Conservation (phyloP, 1,284 basidiomycete genomes). For the Ceratobasidium sp. region DNA sequence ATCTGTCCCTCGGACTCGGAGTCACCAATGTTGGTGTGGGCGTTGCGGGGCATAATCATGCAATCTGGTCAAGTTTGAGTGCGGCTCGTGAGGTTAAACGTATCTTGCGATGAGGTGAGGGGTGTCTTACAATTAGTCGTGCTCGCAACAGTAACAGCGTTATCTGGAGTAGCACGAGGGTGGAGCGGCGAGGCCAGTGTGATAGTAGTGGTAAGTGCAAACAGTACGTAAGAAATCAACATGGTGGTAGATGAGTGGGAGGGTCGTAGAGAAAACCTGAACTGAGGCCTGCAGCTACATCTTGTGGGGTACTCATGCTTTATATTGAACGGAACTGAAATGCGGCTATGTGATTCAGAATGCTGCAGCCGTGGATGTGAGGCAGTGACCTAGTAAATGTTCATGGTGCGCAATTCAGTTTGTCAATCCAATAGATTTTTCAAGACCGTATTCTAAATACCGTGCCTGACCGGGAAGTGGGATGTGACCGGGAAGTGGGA, state of each 20-base stretch:
- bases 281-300: not conserved
- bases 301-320: not conserved
- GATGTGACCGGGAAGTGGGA: too few relatives aligned
- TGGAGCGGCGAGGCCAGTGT: slow-evolving; percentile 20
- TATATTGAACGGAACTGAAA: slow-evolving; percentile 1
- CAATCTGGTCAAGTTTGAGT: not conserved
- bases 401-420: not conserved
- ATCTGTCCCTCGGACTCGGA: slow-evolving; percentile 48
- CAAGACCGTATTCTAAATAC: not conserved
- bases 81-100: not conserved
- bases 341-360: slow-evolving; percentile 7
- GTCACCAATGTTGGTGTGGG: slow-evolving; percentile 49
- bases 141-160: slow-evolving; percentile 11
- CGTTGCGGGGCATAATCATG: slow-evolving; percentile 45
- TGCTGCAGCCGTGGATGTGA: not conserved
- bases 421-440: not conserved
- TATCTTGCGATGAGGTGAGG: not conserved
- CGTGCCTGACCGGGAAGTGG: too few relatives aligned
- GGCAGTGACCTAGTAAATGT: not conserved
- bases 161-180: slow-evolving; percentile 32
- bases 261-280: not conserved
- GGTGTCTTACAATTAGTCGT: slow-evolving; percentile 8
- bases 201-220: slow-evolving; percentile 4
- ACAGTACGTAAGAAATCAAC: slow-evolving; percentile 9
- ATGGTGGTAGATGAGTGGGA: not conserved